Evolutionary conservation across 2,329 filamentous ascomycete genomes (phyloP), one percentile per base, ranked within the genome.

Genomic region (Fusarium nelsonii): DNA sequence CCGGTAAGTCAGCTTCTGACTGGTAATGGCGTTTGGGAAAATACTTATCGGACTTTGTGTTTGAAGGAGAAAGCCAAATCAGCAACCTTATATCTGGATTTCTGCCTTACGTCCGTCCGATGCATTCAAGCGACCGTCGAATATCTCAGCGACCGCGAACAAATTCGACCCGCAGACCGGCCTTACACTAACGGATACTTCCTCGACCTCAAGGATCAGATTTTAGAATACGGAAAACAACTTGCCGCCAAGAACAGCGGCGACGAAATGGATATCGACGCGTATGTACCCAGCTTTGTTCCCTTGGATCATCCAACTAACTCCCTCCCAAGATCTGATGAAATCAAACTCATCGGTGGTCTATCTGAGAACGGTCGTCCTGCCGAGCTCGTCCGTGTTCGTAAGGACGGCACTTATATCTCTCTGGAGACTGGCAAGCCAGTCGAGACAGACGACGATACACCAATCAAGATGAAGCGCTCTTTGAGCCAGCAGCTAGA

Each of bases 141-240:
- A 80, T 91, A 91, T 80, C 86, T 97, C 70, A 91, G 88, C 84
- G 93, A 97, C 78, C 90, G 90, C 78, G 94, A 98, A 80, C 92
- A 95, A 82, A 90, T 91, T 72, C 89, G 93, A 78, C 91, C 92
- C 63, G 85, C 88, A 81, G 95, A 98, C 81, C 90, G 92, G 75
- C 93, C 94, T 72, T 98, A 97, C 85, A 96, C 91, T 86, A 93
- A 92, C 87, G 93, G 93, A 78, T 98, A 98, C 82, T 97, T 97
- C 79, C 91, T 97, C 82, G 95, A 98, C 83, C 90, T 98, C 65
- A 91, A 97, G 79, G 93, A 97, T 79, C 94, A 97, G 87, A 94
- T 97, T 74, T 89, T 90, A 78, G 88, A 93, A 78, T 97, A 97
- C 88, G 94, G 93, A 65, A 88, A 90, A 75, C 92, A 96, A 78